phyloP scores from a whole-genome alignment of 225 moss, liverwort and hornwort species.

The Marchantia paleacea region DNA sequence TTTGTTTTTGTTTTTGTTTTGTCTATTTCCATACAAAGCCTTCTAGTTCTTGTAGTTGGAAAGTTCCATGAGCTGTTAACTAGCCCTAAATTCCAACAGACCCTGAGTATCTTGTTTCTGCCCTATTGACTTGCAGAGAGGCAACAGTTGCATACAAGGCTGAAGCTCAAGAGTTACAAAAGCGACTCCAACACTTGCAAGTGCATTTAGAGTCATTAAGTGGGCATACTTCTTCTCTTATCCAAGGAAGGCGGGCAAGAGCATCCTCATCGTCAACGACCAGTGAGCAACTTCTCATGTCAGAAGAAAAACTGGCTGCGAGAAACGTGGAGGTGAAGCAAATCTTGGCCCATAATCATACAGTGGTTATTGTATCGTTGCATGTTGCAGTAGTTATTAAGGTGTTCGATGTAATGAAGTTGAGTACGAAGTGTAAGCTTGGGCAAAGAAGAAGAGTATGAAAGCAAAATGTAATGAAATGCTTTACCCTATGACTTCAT shows the following conservation, averaged over 20 bases:
- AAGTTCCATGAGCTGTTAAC: too few species aligned
- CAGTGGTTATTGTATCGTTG: neutral
- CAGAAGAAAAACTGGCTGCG: constrained; percentile 79
- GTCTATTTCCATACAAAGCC: too few species aligned
- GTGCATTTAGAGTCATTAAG: constrained; percentile 77
- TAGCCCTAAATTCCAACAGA: neutral
- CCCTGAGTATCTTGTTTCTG: neutral
- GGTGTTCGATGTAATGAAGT: neutral
- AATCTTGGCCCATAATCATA: neutral
- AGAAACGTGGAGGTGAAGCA: constrained; percentile 73
- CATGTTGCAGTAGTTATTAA: neutral
- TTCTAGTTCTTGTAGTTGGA: too few species aligned
- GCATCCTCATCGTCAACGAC: constrained; percentile 67
- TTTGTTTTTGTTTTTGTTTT: too few species aligned
- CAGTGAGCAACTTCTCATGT: constrained; percentile 68
- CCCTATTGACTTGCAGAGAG: constrained; percentile 31
- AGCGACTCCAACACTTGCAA: constrained; percentile 74
- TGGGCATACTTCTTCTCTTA: constrained; percentile 69
- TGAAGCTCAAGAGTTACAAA: constrained; percentile 78
- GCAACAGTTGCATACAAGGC: constrained; percentile 66
- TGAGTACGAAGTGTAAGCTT: neutral
- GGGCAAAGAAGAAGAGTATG: neutral
- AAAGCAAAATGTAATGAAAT: neutral
- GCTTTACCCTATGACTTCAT: neutral
- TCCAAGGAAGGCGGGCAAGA: constrained; percentile 83